Evolutionary conservation across 805 yeast genomes (phyloP).

Genomic region (Brettanomyces naardenensis): DNA sequence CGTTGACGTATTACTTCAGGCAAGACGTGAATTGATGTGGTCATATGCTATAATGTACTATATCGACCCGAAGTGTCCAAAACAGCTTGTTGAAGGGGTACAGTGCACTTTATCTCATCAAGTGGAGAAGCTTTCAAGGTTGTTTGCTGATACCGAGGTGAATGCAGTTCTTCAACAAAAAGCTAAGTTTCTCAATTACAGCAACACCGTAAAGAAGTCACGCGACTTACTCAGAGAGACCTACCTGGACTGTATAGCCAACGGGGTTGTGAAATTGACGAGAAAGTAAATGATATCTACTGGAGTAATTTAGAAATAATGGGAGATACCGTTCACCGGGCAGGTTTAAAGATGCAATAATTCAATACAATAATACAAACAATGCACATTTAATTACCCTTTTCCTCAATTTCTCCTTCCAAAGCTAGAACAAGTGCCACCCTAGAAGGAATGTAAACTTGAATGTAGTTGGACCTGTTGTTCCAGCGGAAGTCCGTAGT

Average conservation of each 20-base stretch:
- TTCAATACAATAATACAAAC: not conserved
- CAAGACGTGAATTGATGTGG: constrained; percentile 82
- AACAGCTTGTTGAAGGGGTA: constrained; percentile 49
- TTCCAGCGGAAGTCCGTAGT: constrained; percentile 81
- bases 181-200: constrained; percentile 15
- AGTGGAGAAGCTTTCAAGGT: constrained; percentile 26
- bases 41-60: constrained; percentile 77
- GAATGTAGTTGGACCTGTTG: constrained; percentile 62
- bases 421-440: constrained; percentile 53
- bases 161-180: constrained; percentile 21
- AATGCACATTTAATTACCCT: not conserved
- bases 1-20: constrained; percentile 51
- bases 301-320: constrained; percentile 1
- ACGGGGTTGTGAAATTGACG: constrained; percentile 4
- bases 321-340: too few species aligned
- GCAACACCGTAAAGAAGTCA: constrained; percentile 14
- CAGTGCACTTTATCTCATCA: constrained; percentile 18
- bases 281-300: too few species aligned
- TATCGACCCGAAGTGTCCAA: constrained; percentile 40
- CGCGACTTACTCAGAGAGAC: constrained; percentile 17
- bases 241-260: constrained; percentile 17
- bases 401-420: constrained; percentile 19
- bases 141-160: constrained; percentile 26
- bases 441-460: constrained; percentile 78
- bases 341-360: constrained; percentile 1